Conservation (phyloP, 2,329 filamentous ascomycete genomes). For the Apiospora aurea region DNA sequence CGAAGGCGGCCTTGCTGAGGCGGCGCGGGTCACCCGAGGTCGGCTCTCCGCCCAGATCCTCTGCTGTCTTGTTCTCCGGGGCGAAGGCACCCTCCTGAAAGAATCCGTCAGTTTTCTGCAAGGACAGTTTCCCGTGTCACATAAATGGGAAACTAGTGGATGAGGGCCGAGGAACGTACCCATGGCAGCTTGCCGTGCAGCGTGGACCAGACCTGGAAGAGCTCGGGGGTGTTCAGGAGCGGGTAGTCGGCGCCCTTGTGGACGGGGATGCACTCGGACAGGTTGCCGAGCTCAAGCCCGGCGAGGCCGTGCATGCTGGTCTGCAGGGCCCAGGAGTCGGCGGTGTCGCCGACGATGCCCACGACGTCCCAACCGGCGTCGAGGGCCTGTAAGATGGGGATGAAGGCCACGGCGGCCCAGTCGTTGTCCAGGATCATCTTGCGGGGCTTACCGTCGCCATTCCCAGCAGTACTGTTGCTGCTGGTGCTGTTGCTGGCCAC, state of each 20-base stretch:
- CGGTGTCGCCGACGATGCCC: constrained; percentile 48
- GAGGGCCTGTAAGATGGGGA: constrained; percentile 52
- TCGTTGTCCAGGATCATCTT: constrained; percentile 53
- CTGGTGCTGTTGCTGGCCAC: not conserved
- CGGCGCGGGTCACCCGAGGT: constrained; percentile 52
- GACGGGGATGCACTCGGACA: constrained; percentile 54
- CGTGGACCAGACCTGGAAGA: constrained; percentile 52
- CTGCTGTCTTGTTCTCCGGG: constrained; percentile 48
- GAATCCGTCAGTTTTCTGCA: not conserved
- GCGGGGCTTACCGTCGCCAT: constrained; percentile 26
- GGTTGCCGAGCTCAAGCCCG: constrained; percentile 52
- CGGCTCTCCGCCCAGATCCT: constrained; percentile 51
- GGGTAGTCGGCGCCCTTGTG: constrained; percentile 55
- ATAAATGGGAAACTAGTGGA: no score
- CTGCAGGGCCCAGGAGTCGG: constrained; percentile 54
- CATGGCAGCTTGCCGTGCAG: constrained; percentile 53
- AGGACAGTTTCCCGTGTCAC: not conserved
- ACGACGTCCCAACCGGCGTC: constrained; percentile 53
- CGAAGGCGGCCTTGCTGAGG: constrained; percentile 49
- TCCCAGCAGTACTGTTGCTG: constrained; percentile 4
- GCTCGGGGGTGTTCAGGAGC: constrained; percentile 52
- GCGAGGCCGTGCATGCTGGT: constrained; percentile 53
- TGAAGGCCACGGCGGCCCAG: constrained; percentile 50
- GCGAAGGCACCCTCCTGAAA: constrained; percentile 50
- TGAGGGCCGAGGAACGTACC: constrained; percentile 50